These are phyloP conservation scores for Myriosclerotinia curreyana DNA, from an alignment of 2,329 filamentous ascomycete species.

Conservation along the genomic window DNA sequence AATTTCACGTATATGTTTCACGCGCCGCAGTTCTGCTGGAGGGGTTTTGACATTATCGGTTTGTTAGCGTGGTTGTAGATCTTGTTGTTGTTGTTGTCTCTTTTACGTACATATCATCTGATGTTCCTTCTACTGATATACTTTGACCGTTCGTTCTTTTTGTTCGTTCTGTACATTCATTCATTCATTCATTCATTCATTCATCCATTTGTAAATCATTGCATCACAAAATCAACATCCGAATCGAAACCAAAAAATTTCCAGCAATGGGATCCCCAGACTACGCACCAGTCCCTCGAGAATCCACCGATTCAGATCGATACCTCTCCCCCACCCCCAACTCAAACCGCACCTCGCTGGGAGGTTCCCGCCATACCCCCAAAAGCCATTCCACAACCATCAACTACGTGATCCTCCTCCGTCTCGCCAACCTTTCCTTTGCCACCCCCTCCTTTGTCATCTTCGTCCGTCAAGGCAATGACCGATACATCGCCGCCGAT, in stretches of 20 bases:
- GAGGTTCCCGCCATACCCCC: neutral
- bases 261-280: conserved; percentile 12
- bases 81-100: too few species aligned
- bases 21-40: neutral
- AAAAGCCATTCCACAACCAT: neutral
- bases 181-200: too few species aligned
- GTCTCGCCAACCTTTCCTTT: neutral
- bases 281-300: conserved; percentile 1
- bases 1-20: neutral
- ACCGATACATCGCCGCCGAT: neutral
- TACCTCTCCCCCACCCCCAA: neutral
- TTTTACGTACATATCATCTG: too few species aligned
- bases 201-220: too few species aligned
- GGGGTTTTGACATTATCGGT: too few species aligned
- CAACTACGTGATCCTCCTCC: conserved; percentile 10
- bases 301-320: conserved; percentile 13
- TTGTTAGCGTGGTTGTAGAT: too few species aligned
- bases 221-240: neutral
- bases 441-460: conserved; percentile 1
- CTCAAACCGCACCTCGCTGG: neutral
- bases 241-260: neutral
- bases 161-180: too few species aligned
- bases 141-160: too few species aligned
- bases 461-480: neutral
- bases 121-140: too few species aligned